Conservation (phyloP, 164 flowering plant species). For the Vitis rotundifolia region DNA sequence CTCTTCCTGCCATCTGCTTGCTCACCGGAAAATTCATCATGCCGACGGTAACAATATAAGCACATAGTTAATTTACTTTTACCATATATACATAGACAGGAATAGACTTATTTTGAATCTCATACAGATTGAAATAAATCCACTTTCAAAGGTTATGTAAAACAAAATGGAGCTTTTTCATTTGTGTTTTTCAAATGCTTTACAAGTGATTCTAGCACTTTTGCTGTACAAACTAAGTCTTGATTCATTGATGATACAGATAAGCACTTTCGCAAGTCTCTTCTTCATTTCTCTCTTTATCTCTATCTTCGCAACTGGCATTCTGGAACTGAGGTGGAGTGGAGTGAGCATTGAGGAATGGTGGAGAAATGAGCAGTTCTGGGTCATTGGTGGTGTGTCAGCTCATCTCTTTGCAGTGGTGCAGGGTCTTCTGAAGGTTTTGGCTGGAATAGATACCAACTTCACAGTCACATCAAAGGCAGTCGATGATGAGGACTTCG, state of each 20-base stretch:
- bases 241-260: slow-evolving; percentile 37
- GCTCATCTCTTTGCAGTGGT: slow-evolving; percentile 81
- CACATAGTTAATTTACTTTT: background rate
- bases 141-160: background rate
- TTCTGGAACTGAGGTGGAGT: slow-evolving; percentile 86
- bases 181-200: background rate
- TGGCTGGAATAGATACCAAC: slow-evolving; percentile 83
- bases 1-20: slow-evolving; percentile 88
- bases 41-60: slow-evolving; percentile 61
- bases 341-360: slow-evolving; percentile 92
- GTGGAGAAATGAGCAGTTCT: slow-evolving; percentile 94
- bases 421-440: slow-evolving; percentile 73
- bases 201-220: no score
- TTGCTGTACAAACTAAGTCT: background rate
- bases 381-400: slow-evolving; percentile 92
- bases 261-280: slow-evolving; percentile 85
- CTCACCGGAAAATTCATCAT: slow-evolving; percentile 94
- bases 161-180: no score
- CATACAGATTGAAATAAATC: background rate
- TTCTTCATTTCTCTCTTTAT: slow-evolving; percentile 75
- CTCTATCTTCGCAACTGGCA: slow-evolving; percentile 82
- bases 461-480: slow-evolving; percentile 84
- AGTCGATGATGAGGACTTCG: slow-evolving; percentile 73
- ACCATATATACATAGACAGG: background rate
- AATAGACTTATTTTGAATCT: background rate